Conservation (phyloP, 768 basidiomycete genomes). For the Suillus sp. region DNA sequence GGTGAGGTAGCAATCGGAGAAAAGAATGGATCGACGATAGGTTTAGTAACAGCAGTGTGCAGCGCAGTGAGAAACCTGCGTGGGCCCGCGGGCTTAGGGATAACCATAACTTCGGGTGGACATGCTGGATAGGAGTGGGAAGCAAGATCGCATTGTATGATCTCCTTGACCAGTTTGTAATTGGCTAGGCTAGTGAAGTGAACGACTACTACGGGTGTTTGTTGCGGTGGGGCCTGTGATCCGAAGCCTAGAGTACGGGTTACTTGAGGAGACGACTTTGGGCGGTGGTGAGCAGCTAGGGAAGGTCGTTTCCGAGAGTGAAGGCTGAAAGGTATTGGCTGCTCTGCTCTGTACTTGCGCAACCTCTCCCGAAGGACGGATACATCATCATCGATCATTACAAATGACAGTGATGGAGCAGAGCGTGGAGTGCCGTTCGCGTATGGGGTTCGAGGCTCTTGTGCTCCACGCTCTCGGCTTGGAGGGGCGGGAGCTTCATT, state of each 20-base stretch:
- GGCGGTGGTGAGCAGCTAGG: slow-evolving; percentile 65
- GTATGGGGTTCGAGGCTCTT: slow-evolving; percentile 23
- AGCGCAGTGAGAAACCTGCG: slow-evolving; percentile 90
- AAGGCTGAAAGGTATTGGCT: slow-evolving; percentile 40
- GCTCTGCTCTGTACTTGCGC: slow-evolving; percentile 62
- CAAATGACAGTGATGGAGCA: slow-evolving; percentile 52
- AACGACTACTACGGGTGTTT: slow-evolving; percentile 52
- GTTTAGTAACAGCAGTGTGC: slow-evolving; percentile 86
- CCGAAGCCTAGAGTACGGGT: slow-evolving; percentile 52
- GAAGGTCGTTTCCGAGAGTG: slow-evolving; percentile 67
- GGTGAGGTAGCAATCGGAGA: slow-evolving; percentile 94
- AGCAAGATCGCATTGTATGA: slow-evolving; percentile 63
- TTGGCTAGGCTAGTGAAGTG: slow-evolving; percentile 92
- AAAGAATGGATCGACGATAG: slow-evolving; percentile 89
- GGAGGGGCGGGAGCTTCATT: slow-evolving; percentile 21
- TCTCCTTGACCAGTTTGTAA: slow-evolving; percentile 86
- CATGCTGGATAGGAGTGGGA: slow-evolving; percentile 50
- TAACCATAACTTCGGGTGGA: slow-evolving; percentile 90
- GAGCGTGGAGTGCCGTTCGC: slow-evolving; percentile 29
- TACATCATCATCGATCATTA: slow-evolving; percentile 94
- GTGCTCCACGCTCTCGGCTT: slow-evolving; percentile 9
- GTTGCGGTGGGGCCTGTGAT: slow-evolving; percentile 29
- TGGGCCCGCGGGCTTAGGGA: slow-evolving; percentile 96
- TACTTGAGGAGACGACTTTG: slow-evolving; percentile 81
- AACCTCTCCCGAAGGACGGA: slow-evolving; percentile 76